These are phyloP conservation scores for Thelonectria olida DNA, from an alignment of 2,329 filamentous ascomycete species.

Conservation along the genomic window DNA sequence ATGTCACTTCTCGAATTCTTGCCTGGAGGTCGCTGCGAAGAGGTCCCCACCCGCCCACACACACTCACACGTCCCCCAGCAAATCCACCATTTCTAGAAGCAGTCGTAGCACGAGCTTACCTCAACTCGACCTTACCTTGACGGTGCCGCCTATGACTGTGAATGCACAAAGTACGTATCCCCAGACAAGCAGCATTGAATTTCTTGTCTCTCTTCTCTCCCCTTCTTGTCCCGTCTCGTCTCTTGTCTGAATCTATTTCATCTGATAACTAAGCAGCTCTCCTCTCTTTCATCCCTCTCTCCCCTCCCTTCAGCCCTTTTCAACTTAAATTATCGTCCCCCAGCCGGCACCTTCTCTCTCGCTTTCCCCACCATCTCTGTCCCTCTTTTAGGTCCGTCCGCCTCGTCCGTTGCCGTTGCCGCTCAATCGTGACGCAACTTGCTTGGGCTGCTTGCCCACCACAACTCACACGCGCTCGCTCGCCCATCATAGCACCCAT, in stretches of 20 bases:
- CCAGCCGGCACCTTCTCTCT: no score
- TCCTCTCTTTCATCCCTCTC: constrained; percentile 7
- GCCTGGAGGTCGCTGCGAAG: not conserved
- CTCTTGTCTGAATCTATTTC: constrained; percentile 8
- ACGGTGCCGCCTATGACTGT: not conserved
- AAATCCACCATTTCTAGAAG: constrained; percentile 22
- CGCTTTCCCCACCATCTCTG: constrained; percentile 19
- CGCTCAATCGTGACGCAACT: constrained; percentile 37
- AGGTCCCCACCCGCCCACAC: constrained; percentile 7
- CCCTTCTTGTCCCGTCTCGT: constrained; percentile 1
- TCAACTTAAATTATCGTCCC: no score
- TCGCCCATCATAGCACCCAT: constrained; percentile 14
- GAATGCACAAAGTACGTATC: no score
- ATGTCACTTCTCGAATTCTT: not conserved
- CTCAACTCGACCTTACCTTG: no score
- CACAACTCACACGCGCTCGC: constrained; percentile 5
- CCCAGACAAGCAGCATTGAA: no score
- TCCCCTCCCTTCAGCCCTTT: constrained; percentile 10
- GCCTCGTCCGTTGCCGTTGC: constrained; percentile 28
- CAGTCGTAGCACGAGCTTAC: not conserved
- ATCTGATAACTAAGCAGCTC: no score
- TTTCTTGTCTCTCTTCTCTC: constrained; percentile 1
- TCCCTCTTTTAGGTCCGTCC: constrained; percentile 17
- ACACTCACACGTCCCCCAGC: not conserved
- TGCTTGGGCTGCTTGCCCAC: no score